These are phyloP conservation scores for Taxillus chinensis DNA, from an alignment of 164 flowering plant genomes.

Conservation along the genomic window DNA sequence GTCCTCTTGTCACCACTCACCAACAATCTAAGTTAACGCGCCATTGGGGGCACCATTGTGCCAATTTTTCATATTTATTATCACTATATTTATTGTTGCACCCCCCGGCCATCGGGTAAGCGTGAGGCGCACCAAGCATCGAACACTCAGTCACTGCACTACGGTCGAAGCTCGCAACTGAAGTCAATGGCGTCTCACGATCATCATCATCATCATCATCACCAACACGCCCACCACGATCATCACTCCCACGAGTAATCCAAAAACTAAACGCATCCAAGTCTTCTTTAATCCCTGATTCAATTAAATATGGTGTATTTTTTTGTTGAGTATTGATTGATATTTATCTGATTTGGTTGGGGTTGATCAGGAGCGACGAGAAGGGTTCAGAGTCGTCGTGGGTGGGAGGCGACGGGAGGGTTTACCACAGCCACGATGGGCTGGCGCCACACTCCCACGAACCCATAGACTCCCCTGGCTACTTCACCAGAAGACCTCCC, in stretches of 20 bases:
- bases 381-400: slow-evolving; percentile 20
- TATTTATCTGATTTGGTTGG: slow-evolving; percentile 10
- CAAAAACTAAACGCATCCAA: background rate
- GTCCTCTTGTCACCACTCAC: too few species aligned
- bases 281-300: background rate
- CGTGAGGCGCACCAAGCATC: too few species aligned
- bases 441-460: slow-evolving; percentile 94
- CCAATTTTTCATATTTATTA: too few species aligned
- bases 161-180: too few species aligned
- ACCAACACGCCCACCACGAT: background rate
- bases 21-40: too few species aligned
- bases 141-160: too few species aligned
- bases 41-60: too few species aligned
- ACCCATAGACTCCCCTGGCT: slow-evolving; percentile 94
- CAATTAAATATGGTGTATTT: background rate
- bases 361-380: slow-evolving; percentile 3
- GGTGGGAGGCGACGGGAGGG: slow-evolving; percentile 78
- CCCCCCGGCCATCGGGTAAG: too few species aligned
- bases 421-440: slow-evolving; percentile 93
- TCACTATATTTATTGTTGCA: too few species aligned
- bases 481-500: slow-evolving; percentile 70
- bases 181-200: slow-evolving; percentile 5
- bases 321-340: slow-evolving; percentile 1
- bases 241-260: slow-evolving; percentile 8
- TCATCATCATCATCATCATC: slow-evolving; percentile 18